Evolutionary conservation across 306 rosid genomes (phyloP), one percentile per base, ranked within the genome.

Genomic region (Malus sylvestris): DNA sequence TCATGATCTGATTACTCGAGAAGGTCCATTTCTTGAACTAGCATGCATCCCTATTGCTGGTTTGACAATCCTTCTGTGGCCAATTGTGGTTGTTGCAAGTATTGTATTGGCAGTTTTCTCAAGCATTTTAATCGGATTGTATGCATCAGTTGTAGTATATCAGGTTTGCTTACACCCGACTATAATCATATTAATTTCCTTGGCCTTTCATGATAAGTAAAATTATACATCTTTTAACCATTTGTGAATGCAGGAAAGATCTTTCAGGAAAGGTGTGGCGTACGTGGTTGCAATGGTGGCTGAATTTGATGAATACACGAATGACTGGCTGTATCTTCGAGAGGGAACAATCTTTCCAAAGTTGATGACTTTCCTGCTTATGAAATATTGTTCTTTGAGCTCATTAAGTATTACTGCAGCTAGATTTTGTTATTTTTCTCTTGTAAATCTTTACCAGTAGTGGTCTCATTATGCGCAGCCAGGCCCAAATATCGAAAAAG

Each of bases 31-130:
- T 85, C 96, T 89, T 51, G 97, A 93, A 86, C 86, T 89, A 59
- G 97, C 89, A 70, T 93, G 97, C 82, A 82, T 93, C 70, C 97
- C 97, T 12, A 82, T 93, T 79, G 96, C 97, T 77, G 97, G 97
- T 66, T 84, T 93, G 87, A 89, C 92, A 60, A 86, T 93, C 80
- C 82, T 93, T 6, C 80, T 91, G 84, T 93, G 97, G 97, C 96
- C 97, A 29, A 83, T 93, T 38, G 89, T 89, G 75, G 97, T 93
- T 77, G 74, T 86, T 58, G 97, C 86, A 12, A 85, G 97, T 85
- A 27, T 93, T 60, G 60, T 89, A 27, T 15, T 93, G 75, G 89
- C 96, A 1, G 32, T 89, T 81, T 71, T 93, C 78, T 87, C 88
- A 0, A 86, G 94, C 91, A 79, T 93, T 67, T 89, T 90, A 35